phyloP scores from a whole-genome alignment of 306 rosid genomes.

The Boehmeria nivea region DNA sequence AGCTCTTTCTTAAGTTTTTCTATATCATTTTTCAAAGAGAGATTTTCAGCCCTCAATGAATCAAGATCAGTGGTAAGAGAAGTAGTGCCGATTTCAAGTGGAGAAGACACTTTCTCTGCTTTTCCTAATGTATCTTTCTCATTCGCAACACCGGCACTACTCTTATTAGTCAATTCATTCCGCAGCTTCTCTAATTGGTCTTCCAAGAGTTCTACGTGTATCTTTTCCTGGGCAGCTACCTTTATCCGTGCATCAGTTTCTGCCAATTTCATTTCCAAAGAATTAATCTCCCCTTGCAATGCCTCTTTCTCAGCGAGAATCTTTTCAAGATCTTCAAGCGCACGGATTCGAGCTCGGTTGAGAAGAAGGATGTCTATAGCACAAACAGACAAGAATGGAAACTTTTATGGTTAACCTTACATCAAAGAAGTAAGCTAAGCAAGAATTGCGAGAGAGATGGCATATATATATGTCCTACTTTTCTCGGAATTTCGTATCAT shows the following conservation, averaged over 20 bases:
- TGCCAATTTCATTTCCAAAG: slow-evolving; percentile 62
- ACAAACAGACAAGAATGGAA: slow-evolving; percentile 14
- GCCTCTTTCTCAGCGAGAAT: slow-evolving; percentile 66
- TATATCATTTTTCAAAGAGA: slow-evolving; percentile 46
- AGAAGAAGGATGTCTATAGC: slow-evolving; percentile 68
- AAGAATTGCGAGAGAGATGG: background rate
- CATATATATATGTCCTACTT: slow-evolving; percentile 43
- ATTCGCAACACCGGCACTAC: slow-evolving; percentile 30
- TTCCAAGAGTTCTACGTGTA: slow-evolving; percentile 60
- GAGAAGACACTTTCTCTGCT: slow-evolving; percentile 21
- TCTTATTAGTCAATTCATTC: slow-evolving; percentile 36
- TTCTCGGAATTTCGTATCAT: slow-evolving; percentile 79
- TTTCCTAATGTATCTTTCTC: slow-evolving; percentile 15
- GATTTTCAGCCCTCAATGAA: slow-evolving; percentile 68
- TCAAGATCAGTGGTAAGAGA: slow-evolving; percentile 48
- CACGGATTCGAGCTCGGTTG: slow-evolving; percentile 69
- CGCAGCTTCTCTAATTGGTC: slow-evolving; percentile 51
- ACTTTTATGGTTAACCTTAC: slow-evolving; percentile 13
- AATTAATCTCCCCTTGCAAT: slow-evolving; percentile 64
- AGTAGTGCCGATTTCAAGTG: slow-evolving; percentile 23
- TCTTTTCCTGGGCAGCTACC: slow-evolving; percentile 65
- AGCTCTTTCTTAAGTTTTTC: slow-evolving; percentile 53
- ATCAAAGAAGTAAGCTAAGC: slow-evolving; percentile 12
- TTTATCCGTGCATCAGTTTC: slow-evolving; percentile 64
- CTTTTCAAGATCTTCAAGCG: slow-evolving; percentile 72